A percentile compares a stretch with the other conserved stretches of the same genome.
Conservation (phyloP, 805 yeast genomes). For the Yarrowia sp. region DNA sequence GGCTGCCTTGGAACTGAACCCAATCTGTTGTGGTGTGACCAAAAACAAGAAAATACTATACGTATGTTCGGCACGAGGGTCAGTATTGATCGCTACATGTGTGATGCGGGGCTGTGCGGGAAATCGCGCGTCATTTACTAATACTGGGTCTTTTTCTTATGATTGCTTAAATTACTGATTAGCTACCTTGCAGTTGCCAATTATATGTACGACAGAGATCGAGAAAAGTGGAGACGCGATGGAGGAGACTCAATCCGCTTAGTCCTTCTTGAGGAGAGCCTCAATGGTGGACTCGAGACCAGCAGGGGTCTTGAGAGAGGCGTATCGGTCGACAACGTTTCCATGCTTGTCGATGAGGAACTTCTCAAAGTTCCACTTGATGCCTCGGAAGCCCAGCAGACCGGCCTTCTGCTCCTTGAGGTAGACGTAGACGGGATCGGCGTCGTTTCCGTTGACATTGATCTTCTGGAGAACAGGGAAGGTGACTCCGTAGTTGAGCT, state of each 20-base stretch:
- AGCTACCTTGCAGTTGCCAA: background rate
- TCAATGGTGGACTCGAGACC: constrained; percentile 59
- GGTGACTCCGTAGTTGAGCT: constrained; percentile 79
- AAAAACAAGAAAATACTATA: too few relatives aligned
- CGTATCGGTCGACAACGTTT: constrained; percentile 56
- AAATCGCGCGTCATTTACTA: too few relatives aligned
- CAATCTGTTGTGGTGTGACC: too few relatives aligned
- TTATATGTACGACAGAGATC: background rate
- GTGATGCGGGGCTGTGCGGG: too few relatives aligned
- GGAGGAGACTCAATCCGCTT: background rate
- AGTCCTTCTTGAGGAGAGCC: constrained; percentile 46
- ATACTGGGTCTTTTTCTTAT: background rate
- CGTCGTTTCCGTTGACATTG: constrained; percentile 81
- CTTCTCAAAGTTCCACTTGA: constrained; percentile 80
- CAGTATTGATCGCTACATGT: too few relatives aligned
- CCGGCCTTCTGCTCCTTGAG: constrained; percentile 65
- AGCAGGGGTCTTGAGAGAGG: constrained; percentile 67
- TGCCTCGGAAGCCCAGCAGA: constrained; percentile 64
- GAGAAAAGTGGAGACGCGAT: background rate
- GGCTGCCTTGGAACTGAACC: too few relatives aligned
- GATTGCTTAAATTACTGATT: background rate
- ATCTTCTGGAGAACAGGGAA: constrained; percentile 86
- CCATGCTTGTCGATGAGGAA: constrained; percentile 62
- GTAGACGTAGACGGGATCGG: constrained; percentile 77
- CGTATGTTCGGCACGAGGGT: too few relatives aligned